Percentiles rank a stretch among this genome's conserved stretches.
phyloP scores from a whole-genome alignment of 306 rosid species.

The Cucumis sativus region DNA sequence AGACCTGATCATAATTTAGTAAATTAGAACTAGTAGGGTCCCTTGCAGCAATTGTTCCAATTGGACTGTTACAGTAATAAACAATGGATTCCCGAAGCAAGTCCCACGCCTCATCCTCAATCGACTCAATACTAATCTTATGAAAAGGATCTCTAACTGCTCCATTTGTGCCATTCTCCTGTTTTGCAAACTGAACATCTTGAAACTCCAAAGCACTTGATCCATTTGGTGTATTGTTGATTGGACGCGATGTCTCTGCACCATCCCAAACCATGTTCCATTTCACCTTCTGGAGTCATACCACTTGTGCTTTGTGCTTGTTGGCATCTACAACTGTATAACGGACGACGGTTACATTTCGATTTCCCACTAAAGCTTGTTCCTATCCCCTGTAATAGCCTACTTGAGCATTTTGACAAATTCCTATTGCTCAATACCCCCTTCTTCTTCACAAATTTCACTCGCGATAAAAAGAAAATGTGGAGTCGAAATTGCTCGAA shows the following conservation, averaged over 20 bases:
- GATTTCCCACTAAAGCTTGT: constrained; percentile 13
- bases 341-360: constrained; percentile 8
- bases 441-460: constrained; percentile 33
- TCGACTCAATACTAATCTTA: constrained; percentile 21
- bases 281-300: constrained; percentile 28
- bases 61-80: constrained; percentile 60
- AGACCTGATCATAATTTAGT: constrained; percentile 82
- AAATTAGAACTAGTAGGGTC: constrained; percentile 55
- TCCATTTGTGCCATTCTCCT: constrained; percentile 42
- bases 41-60: constrained; percentile 79
- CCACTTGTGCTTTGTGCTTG: constrained; percentile 32
- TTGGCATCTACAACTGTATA: constrained; percentile 51
- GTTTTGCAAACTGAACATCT: constrained; percentile 38
- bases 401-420: constrained; percentile 20
- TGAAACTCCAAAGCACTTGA: constrained; percentile 30
- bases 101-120: constrained; percentile 85
- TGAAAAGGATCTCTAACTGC: constrained; percentile 21
- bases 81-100: constrained; percentile 59
- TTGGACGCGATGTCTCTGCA: constrained; percentile 26
- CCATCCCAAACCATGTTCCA: constrained; percentile 32
- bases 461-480: constrained; percentile 7
- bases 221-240: constrained; percentile 16
- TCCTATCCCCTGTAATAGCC: constrained; percentile 16
- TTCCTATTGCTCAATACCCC: constrained; percentile 19
- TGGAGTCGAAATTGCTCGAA: constrained; percentile 16